A percentile compares a stretch with the other conserved stretches of the same genome.
Evolutionary conservation across 352 stramenopile genomes (phyloP).

Genomic region (Peronospora belbahrii): DNA sequence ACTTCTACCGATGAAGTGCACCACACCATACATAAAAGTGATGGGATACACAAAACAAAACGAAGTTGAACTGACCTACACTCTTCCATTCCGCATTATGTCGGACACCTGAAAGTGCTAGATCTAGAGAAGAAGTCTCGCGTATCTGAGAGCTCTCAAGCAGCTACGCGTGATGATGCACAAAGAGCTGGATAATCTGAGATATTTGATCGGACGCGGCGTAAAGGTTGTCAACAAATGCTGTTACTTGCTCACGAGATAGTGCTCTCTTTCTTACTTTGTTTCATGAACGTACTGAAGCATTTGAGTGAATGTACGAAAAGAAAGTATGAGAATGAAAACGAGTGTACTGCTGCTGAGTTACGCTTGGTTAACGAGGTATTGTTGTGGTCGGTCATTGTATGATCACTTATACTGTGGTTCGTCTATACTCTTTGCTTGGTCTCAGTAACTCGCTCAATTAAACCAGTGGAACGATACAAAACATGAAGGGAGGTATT

Average conservation of each 20-base stretch:
- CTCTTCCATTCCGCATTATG: constrained; percentile 5
- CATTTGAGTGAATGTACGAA: constrained; percentile 45
- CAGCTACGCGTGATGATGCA: constrained; percentile 79
- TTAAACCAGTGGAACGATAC: background rate
- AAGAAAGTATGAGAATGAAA: constrained; percentile 36
- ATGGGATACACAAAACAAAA: constrained; percentile 7
- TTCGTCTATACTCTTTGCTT: no score
- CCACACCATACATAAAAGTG: constrained; percentile 1
- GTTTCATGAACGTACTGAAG: no score
- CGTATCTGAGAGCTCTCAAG: constrained; percentile 70
- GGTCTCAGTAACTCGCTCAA: constrained; percentile 1
- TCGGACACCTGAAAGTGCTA: constrained; percentile 1
- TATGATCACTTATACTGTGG: no score
- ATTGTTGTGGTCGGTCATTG: no score
- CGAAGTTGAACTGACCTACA: constrained; percentile 28
- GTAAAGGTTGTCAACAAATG: no score
- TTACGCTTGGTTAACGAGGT: constrained; percentile 44
- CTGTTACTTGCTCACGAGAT: constrained; percentile 38
- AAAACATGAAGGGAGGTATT: no score
- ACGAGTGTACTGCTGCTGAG: constrained; percentile 34
- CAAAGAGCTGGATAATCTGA: constrained; percentile 67
- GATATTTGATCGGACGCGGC: no score
- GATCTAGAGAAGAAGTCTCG: constrained; percentile 67
- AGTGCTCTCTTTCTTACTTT: no score
- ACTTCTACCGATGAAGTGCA: constrained; percentile 4